Evolutionary conservation across 2,329 filamentous ascomycete species (phyloP).

Genomic region (Macrophomina pseudophaseolina): DNA sequence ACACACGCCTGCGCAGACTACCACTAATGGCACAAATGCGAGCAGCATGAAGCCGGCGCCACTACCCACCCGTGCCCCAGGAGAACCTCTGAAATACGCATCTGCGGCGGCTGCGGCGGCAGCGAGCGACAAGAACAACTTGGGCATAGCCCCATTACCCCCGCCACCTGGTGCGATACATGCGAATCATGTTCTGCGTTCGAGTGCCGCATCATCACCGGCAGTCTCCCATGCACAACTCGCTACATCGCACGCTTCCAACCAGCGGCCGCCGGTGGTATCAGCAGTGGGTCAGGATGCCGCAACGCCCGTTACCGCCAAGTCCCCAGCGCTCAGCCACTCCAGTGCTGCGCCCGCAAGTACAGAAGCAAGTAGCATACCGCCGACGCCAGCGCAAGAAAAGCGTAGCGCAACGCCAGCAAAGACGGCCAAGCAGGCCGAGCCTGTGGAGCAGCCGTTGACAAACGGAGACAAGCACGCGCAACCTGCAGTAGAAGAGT

Average conservation of each 20-base stretch:
- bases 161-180: conserved; percentile 75
- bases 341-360: conserved; percentile 50
- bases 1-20: conserved; percentile 71
- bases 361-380: conserved; percentile 47
- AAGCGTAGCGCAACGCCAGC: conserved; percentile 48
- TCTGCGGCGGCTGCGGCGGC: conserved; percentile 94
- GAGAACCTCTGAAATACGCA: conserved; percentile 93
- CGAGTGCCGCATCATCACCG: conserved; percentile 63
- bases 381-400: conserved; percentile 54
- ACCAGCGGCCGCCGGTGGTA: conserved; percentile 43
- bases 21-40: conserved; percentile 64
- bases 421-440: conserved; percentile 34
- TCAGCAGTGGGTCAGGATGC: conserved; percentile 46
- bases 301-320: conserved; percentile 47
- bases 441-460: conserved; percentile 38
- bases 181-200: conserved; percentile 54
- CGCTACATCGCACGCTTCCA: conserved; percentile 29
- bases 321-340: conserved; percentile 58
- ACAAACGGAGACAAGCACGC: conserved; percentile 61
- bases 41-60: conserved; percentile 90
- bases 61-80: conserved; percentile 79
- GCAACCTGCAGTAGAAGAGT: conserved; percentile 68
- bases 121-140: conserved; percentile 82
- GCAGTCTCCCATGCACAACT: conserved; percentile 47
- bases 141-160: conserved; percentile 91